These are phyloP conservation scores for Ophiobolus disseminans DNA, from an alignment of 2,329 filamentous ascomycete genomes.

Conservation along the genomic window DNA sequence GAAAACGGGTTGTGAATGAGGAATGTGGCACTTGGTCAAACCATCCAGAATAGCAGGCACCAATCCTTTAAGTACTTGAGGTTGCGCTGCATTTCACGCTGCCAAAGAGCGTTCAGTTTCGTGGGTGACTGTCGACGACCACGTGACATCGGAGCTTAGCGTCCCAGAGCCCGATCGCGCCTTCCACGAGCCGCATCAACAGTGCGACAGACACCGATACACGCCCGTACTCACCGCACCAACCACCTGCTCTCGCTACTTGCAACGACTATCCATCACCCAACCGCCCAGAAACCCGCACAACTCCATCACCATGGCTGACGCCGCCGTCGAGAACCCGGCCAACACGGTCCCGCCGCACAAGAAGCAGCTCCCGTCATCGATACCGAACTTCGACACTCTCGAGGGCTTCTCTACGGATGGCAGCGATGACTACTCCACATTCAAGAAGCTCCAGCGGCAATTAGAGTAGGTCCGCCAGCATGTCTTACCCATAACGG, in stretches of 20 bases:
- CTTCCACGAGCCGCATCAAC: conserved; percentile 37
- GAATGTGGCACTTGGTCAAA: too few species aligned
- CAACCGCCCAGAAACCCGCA: background rate
- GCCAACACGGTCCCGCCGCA: conserved; percentile 75
- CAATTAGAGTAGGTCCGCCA: conserved; percentile 78
- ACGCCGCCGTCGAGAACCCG: conserved; percentile 84
- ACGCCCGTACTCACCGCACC: conserved; percentile 1
- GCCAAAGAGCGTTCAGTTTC: too few species aligned
- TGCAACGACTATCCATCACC: background rate
- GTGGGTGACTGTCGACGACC: too few species aligned
- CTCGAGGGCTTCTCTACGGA: conserved; percentile 84
- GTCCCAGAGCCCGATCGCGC: conserved; percentile 25
- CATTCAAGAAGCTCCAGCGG: conserved; percentile 93
- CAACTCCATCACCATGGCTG: conserved; percentile 69
- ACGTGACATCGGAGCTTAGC: conserved; percentile 36
- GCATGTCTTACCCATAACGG: conserved; percentile 3
- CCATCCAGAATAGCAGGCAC: too few species aligned
- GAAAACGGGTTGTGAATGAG: too few species aligned
- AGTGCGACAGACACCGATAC: conserved; percentile 20
- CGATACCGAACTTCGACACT: conserved; percentile 88
- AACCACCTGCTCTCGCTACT: background rate
- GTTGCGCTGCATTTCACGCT: too few species aligned
- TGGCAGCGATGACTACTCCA: conserved; percentile 90
- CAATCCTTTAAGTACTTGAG: background rate
- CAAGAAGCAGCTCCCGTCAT: conserved; percentile 78